Evolutionary conservation across 176 grass and related monocot genomes (phyloP), one percentile per base, ranked within the genome.

Genomic region (Rhipidocladum racemiflorum): DNA sequence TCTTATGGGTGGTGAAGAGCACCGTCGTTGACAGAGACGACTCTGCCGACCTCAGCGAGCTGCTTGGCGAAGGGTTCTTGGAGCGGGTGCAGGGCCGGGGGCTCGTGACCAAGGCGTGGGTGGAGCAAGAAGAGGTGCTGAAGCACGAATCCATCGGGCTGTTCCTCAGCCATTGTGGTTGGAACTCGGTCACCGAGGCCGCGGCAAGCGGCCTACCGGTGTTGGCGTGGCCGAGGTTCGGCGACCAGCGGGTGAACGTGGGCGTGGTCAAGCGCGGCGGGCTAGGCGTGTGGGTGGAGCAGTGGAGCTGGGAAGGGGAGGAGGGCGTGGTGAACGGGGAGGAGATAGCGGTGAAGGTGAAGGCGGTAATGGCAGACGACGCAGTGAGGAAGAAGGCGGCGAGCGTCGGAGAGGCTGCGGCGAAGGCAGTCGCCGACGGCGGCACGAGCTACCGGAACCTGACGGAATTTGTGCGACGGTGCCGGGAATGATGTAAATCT

Each of bases 1-100:
- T 97, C 92, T 51, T 97, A 43, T 97, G 94, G 94, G 87, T 97
- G 63, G 87, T 97, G 17, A 94, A 94, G 67, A 67, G 65, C 56
- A 70, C 77, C 2, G 63, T 88, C 8, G 85, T 94, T 24, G 94
- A 97, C 78, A 53, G 49, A 5, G 88, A 90, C 34, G 87, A 84
- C 59, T 42, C 59, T 0, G 56, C 28, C 4, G 89, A 76, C 32
- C 68, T 97, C 64, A 32, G 39, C 15, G 83, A 79, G 5, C 54
- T 92, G 11, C 69, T 94, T 23, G 85, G 87, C 4, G 87, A 87
- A 1, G 87, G 25, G 0, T 94, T 90, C 67, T 23, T 90, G 30
- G 76, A 85, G 7, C 91, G 80, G 0, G 79, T 94, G 70, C 62
- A 40, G 38, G 85, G 49, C 14, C 88, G 87, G 18, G 89, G 66